Evolutionary conservation across 2,329 filamentous ascomycete species (phyloP).

Genomic region (Trichoderma lentiforme): DNA sequence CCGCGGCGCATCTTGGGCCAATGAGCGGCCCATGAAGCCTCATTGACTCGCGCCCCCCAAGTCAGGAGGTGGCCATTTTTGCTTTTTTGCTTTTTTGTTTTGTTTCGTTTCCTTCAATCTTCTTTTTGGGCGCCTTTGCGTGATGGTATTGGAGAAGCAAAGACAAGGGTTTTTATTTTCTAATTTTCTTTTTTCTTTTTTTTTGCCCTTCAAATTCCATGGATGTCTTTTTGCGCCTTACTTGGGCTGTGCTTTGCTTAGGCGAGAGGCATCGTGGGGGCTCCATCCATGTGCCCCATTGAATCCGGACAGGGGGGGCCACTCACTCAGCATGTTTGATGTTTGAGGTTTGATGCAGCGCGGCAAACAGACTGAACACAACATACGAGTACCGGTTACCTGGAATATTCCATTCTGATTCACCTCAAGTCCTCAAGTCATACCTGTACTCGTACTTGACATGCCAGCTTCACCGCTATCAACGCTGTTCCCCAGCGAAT

Average conservation of each 20-base stretch:
- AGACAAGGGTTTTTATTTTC: not conserved
- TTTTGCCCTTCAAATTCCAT: not conserved
- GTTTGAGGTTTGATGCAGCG: not conserved
- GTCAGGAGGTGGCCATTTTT: not conserved
- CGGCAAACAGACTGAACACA: not conserved
- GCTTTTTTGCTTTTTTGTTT: not conserved
- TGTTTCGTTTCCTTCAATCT: not conserved
- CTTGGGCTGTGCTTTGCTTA: not conserved
- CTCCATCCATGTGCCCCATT: not conserved
- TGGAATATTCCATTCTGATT: not conserved
- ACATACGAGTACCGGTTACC: not conserved
- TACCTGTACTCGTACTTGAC: not conserved
- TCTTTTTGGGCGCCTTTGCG: not conserved
- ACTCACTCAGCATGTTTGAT: not conserved
- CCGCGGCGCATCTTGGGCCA: not conserved
- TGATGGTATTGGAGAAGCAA: not conserved
- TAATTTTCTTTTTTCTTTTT: not conserved
- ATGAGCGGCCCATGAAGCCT: not conserved
- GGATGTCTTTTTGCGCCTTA: not conserved
- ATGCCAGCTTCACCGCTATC: not conserved
- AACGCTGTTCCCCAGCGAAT: slow-evolving; percentile 26
- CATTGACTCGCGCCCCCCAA: not conserved
- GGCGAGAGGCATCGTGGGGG: not conserved
- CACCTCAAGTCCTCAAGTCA: not conserved
- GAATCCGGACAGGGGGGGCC: not conserved